phyloP scores from a whole-genome alignment of 768 basidiomycete species.

The Tricholoma sp. region DNA sequence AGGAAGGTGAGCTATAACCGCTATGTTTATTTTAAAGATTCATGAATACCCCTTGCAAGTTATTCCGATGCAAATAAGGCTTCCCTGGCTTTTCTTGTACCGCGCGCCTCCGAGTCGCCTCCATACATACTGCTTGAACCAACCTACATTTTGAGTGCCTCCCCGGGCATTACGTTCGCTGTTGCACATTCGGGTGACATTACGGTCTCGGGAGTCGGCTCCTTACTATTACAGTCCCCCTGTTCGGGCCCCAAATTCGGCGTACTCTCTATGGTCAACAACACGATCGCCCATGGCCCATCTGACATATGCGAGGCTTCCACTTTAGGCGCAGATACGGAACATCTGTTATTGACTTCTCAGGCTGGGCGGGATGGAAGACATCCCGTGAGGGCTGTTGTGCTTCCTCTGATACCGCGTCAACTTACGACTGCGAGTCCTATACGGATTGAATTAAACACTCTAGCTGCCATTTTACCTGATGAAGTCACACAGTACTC shows the following conservation, averaged over 20 bases:
- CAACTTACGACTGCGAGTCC: neutral
- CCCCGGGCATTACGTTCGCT: constrained; percentile 22
- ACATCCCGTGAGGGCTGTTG: neutral
- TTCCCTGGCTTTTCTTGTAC: constrained; percentile 28
- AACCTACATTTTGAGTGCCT: constrained; percentile 26
- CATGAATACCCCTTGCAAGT: constrained; percentile 1
- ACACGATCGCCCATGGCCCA: constrained; percentile 10
- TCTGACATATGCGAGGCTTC: neutral
- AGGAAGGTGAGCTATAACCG: constrained; percentile 16
- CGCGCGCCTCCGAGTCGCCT: constrained; percentile 11
- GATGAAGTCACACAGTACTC: constrained; percentile 6
- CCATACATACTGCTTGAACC: constrained; percentile 17
- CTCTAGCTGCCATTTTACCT: constrained; percentile 7
- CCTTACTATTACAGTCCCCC: constrained; percentile 20
- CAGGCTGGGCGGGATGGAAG: neutral
- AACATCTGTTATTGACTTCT: neutral
- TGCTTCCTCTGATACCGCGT: neutral
- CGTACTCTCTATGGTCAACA: constrained; percentile 9
- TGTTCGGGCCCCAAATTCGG: constrained; percentile 11
- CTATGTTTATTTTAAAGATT: neutral
- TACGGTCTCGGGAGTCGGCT: constrained; percentile 24
- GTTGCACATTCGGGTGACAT: constrained; percentile 21
- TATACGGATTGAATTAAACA: constrained; percentile 1
- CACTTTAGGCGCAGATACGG: neutral
- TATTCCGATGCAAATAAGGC: constrained; percentile 19